Conservation (phyloP, 2,329 filamentous ascomycete genomes). For the Acarospora socialis region DNA sequence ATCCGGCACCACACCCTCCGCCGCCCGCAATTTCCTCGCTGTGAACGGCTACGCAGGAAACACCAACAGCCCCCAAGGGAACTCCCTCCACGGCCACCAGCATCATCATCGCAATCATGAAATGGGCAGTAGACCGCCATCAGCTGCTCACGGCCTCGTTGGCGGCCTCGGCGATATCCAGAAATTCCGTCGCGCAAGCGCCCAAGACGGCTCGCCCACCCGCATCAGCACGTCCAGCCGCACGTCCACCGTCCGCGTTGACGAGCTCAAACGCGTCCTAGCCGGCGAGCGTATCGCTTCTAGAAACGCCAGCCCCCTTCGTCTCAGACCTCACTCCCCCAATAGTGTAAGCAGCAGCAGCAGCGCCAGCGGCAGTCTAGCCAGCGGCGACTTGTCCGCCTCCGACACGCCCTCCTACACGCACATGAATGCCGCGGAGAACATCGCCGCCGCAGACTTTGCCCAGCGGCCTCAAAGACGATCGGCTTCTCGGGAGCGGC, state of each 20-base stretch:
- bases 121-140: constrained; percentile 5
- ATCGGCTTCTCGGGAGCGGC: too few species aligned
- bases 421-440: constrained; percentile 16
- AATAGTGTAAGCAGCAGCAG: constrained; percentile 21
- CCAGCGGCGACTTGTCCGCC: constrained; percentile 25
- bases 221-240: constrained; percentile 25
- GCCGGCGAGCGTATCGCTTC: constrained; percentile 24
- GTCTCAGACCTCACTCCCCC: constrained; percentile 22
- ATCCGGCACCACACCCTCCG: constrained; percentile 40
- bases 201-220: constrained; percentile 23
- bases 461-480: too few species aligned
- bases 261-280: constrained; percentile 34
- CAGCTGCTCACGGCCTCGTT: constrained; percentile 11
- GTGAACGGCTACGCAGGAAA: constrained; percentile 32
- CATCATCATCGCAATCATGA: constrained; percentile 20
- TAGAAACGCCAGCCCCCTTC: constrained; percentile 28
- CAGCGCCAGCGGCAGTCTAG: constrained; percentile 32
- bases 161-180: constrained; percentile 19
- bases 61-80: constrained; percentile 14
- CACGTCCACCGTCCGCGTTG: constrained; percentile 33
- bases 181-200: constrained; percentile 23
- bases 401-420: constrained; percentile 20
- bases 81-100: constrained; percentile 18
- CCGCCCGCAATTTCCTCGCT: constrained; percentile 42
- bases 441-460: constrained; percentile 13